Base-by-base conservation (phyloP, 2,329 filamentous ascomycete genomes). In the Penicillium verrucosum region DNA sequence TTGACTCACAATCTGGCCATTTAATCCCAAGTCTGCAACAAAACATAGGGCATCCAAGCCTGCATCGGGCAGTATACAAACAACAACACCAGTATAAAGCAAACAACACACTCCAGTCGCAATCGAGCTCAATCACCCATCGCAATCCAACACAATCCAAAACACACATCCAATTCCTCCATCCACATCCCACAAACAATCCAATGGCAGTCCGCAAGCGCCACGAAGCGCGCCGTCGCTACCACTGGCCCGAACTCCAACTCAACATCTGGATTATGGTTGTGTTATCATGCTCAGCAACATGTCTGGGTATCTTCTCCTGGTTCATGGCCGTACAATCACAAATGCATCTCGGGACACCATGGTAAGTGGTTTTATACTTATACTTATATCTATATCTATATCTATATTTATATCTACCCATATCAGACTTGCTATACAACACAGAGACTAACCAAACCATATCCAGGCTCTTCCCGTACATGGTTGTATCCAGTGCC, bases 211-310 rank as follows among this genome's bases (percentile, higher is more conserved):
- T 71, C 38, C 60, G 69, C 41, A 57, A 67, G 54, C 65, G 73
- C 56, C 69, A 68, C 45, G 68, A 72, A 57, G 59, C 61, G 5
- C 71, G 71, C 30, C 73, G 75, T 21, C 73, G 80, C 65, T 87
- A 86, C 75, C 82, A 80, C 74, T 88, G 85, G 85, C 85, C 85
- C 3, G 84, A 87, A 70, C 76, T 82, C 47, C 84, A 86, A 65
- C 78, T 88, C 62, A 86, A 87, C 66, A 72, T 85, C 65, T 88
- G 85, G 85, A 81, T 84, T 51, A 81, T 87, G 63, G 76, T 86
- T 62, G 85, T 87, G 69, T 76, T 87, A 16, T 81, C 79, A 0
- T 80, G 81, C 2, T 82, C 82, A 11, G 78, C 81, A 27, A 80
- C 80, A 51, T 80, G 85, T 53, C 73, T 87, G 2, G 85, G 85